Evolutionary conservation across 805 yeast genomes (phyloP), one percentile per base, ranked within the genome.

Genomic region (Pichia rugopelliculosa): DNA sequence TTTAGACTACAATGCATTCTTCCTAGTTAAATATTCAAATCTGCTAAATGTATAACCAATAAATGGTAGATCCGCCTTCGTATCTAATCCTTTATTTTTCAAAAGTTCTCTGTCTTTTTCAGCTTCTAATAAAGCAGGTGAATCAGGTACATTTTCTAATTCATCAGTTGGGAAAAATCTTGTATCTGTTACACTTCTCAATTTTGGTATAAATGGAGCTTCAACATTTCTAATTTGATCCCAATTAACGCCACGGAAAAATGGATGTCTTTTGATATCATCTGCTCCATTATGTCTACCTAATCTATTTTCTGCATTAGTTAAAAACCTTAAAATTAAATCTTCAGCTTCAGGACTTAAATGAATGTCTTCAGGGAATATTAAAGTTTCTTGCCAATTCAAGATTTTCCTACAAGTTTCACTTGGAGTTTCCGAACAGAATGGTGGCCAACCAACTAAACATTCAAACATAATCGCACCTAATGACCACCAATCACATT

Each of bases 151-250:
- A 59, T 87, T 87, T 65, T 91, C 96, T 59, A 91, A 73, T 62
- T 91, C 99, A 64, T 91, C 98, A 2, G 96, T 88, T 38, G 99
- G 98, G 88, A 93, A 93, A 72, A 91, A 91, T 57, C 97, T 76
- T 0, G 99, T 93, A 65, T 93, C 99, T 6, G 98, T 91, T 51
- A 91, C 84, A 12, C 95, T 84, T 56, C 89, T 79, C 61, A 93
- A 75, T 61, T 88, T 86, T 23, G 99, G 96, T 56, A 93, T 85
- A 59, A 89, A 89, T 21, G 97, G 97, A 3, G 96, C 96, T 56
- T 83, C 88, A 49, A 88, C 95, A 49, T 79, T 82, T 49, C 96
- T 72, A 48, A 89, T 89, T 17, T 87, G 79, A 45, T 82, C 82
- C 97, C 97, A 89, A 65, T 88, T 93, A 38, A 89, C 96, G n/a